A percentile compares a stretch with the other conserved stretches of the same genome.
Evolutionary conservation across 2,329 filamentous ascomycete species (phyloP).

Genomic region (Aspergillus calidoustus): DNA sequence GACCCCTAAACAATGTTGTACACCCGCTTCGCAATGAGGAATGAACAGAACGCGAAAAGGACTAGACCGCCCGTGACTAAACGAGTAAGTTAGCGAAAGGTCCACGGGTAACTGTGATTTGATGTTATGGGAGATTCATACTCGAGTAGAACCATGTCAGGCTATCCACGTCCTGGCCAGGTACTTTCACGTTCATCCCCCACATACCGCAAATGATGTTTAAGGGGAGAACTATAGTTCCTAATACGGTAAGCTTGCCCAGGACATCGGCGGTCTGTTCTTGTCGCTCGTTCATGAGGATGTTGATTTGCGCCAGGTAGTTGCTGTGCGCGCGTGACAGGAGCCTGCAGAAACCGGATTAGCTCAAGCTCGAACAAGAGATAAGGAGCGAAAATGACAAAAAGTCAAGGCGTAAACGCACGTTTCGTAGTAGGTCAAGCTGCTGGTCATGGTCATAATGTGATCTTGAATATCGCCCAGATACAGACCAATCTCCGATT

Average conservation of each 20-base stretch:
- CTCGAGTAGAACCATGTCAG: conserved; percentile 73
- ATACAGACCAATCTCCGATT: conserved; percentile 96
- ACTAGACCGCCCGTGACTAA: conserved; percentile 73
- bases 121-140: conserved; percentile 31
- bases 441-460: conserved; percentile 98
- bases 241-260: conserved; percentile 90
- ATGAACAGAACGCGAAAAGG: conserved; percentile 79
- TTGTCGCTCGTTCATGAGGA: conserved; percentile 96
- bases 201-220: conserved; percentile 98
- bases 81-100: conserved; percentile 8
- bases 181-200: conserved; percentile 98
- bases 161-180: conserved; percentile 83
- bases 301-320: conserved; percentile 99
- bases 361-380: conserved; percentile 4
- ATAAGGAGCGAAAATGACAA: background rate
- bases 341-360: conserved; percentile 61
- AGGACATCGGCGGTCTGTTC: conserved; percentile 95
- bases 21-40: conserved; percentile 78
- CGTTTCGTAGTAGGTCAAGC: conserved; percentile 95
- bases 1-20: conserved; percentile 71
- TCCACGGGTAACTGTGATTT: background rate
- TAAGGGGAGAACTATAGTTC: conserved; percentile 97
- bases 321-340: conserved; percentile 90
- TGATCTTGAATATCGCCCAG: conserved; percentile 98
- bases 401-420: conserved; percentile 50